phyloP scores from a whole-genome alignment of 768 basidiomycete species.

The Suillus americanus region DNA sequence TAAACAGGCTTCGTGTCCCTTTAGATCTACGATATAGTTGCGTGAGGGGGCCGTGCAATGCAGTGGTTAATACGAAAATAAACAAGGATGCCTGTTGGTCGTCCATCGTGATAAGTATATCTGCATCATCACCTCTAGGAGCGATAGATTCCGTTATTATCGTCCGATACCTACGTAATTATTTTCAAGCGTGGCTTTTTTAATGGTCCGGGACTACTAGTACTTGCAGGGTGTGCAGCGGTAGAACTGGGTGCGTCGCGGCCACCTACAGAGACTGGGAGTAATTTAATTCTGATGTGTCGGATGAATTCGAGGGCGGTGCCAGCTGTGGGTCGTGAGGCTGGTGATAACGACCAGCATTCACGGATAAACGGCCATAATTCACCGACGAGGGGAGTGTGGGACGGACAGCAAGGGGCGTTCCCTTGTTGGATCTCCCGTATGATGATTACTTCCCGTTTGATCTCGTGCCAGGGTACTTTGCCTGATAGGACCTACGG shows the following conservation, averaged over 20 bases:
- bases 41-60: neutral
- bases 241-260: neutral
- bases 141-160: neutral
- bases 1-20: neutral
- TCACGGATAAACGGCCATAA: neutral
- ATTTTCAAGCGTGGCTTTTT: neutral
- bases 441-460: neutral
- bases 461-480: conserved; percentile 6
- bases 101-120: neutral
- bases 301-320: neutral
- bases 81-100: neutral
- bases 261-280: neutral
- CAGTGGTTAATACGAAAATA: neutral
- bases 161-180: neutral
- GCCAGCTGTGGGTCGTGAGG: conserved; percentile 1
- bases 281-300: neutral
- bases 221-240: neutral
- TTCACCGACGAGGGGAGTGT: neutral
- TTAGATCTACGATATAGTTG: neutral
- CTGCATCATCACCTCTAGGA: neutral
- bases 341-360: conserved; percentile 2
- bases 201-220: neutral
- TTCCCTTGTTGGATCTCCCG: neutral
- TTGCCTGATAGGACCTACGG: conserved; percentile 23
- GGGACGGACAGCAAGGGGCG: neutral